Conservation (phyloP, 345 rosid species). For the Lenwebbia sp. region DNA sequence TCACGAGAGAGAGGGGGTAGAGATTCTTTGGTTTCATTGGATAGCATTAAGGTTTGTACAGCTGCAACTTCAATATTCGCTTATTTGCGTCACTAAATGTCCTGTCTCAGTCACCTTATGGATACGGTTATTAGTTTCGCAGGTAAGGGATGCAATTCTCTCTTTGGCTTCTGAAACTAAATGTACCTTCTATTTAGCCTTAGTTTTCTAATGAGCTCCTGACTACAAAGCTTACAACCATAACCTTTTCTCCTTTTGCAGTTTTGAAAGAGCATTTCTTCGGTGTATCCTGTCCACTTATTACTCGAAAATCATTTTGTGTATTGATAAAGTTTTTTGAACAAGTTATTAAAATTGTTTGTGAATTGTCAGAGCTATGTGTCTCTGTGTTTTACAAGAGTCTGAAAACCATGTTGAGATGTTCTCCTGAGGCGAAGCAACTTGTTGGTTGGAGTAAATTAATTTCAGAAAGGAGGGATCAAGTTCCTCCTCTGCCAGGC, state of each 20-base stretch:
- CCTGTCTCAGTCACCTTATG: background rate
- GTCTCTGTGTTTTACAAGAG: background rate
- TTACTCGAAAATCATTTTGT: background rate
- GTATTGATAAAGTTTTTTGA: background rate
- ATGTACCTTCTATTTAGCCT: background rate
- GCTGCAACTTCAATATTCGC: background rate
- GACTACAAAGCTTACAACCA: background rate
- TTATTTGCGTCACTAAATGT: background rate
- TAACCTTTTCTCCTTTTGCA: background rate
- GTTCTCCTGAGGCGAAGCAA: background rate
- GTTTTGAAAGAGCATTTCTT: background rate
- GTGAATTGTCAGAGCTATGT: background rate
- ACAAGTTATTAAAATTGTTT: background rate
- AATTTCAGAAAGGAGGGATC: background rate
- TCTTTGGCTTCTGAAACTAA: background rate
- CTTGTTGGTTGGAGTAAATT: background rate
- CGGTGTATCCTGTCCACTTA: background rate
- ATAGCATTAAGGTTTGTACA: conserved; percentile 53
- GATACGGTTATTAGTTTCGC: background rate
- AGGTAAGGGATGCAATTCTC: background rate
- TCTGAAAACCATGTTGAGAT: background rate
- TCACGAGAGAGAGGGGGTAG: conserved; percentile 83
- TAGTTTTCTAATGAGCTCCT: background rate
- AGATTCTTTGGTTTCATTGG: conserved; percentile 39
- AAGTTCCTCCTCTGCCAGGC: background rate